Evolutionary conservation across 768 basidiomycete species (phyloP).

Genomic region (Tubosaeta sp.): DNA sequence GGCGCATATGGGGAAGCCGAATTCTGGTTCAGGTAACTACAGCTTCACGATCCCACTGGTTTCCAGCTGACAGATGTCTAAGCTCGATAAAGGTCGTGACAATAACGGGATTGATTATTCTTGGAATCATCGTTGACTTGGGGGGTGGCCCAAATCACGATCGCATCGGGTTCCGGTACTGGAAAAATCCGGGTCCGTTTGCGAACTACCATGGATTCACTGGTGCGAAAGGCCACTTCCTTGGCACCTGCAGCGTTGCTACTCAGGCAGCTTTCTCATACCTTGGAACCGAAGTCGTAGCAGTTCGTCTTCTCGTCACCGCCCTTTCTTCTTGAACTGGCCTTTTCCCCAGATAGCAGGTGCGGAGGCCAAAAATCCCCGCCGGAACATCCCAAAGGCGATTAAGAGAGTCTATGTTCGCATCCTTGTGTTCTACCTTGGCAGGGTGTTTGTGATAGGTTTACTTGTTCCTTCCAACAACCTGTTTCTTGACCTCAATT

Average conservation of each 20-base stretch:
- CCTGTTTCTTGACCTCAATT: slow-evolving; percentile 34
- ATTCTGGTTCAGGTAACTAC: slow-evolving; percentile 41
- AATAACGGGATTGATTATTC: slow-evolving; percentile 41
- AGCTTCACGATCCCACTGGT: no score
- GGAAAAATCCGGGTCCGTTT: slow-evolving; percentile 56
- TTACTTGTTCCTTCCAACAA: slow-evolving; percentile 50
- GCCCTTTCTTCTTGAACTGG: not conserved
- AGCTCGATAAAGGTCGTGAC: slow-evolving; percentile 52
- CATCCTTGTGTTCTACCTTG: slow-evolving; percentile 35
- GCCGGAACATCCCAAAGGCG: slow-evolving; percentile 38
- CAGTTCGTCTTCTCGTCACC: slow-evolving; percentile 23
- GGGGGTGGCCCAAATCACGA: slow-evolving; percentile 56
- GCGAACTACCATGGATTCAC: slow-evolving; percentile 36
- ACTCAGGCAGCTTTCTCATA: slow-evolving; percentile 59
- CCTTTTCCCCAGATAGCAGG: slow-evolving; percentile 33
- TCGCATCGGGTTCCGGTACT: slow-evolving; percentile 45
- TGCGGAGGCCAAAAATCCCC: slow-evolving; percentile 49
- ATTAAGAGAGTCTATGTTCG: slow-evolving; percentile 43
- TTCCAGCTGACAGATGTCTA: slow-evolving; percentile 1
- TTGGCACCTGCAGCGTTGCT: slow-evolving; percentile 48
- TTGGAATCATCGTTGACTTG: slow-evolving; percentile 45
- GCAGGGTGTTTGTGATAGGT: slow-evolving; percentile 45
- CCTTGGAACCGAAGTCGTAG: slow-evolving; percentile 53
- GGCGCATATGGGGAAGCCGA: slow-evolving; percentile 47
- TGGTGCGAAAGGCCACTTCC: slow-evolving; percentile 49